Base-by-base conservation (phyloP, 768 basidiomycete genomes). In the Boletus eberwhitei region DNA sequence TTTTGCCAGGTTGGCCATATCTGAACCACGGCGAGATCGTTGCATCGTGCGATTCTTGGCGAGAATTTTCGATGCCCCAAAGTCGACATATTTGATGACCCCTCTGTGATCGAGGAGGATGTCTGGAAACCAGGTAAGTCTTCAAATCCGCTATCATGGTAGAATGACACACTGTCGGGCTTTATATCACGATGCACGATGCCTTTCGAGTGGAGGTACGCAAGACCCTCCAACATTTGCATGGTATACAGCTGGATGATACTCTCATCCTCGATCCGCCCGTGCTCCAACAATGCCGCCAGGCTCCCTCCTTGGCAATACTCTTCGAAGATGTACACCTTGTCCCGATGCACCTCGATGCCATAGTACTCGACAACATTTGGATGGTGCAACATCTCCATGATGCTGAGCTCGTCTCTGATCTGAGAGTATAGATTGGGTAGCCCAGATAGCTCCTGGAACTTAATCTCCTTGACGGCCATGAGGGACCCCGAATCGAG, bases 341-440 rank as follows among this genome's bases (percentile, higher is more conserved):
- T 94, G 75, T 98, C 96, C 14, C 96, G 88, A 69, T 98, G 96
- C 2, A 98, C 96, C 73, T 99, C 97, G 61, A 99, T 95, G 31
- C 97, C 97, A 65, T 97, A 97, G 71, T 98, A 99, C 72, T 98
- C 94, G 48, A 98, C 97, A 39, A 98, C 90, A 65, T 98, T 98
- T 22, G 92, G 92, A 72, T 99, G 97, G 58, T 92, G 90, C 24
- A 98, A 79, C 84, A 98, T 88, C 71, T 95, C 93, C 97, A 99
- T 99, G 52, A 99, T 93, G 61, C 84, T 87, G 52, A 97, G 84
- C 73, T 99, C 97, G 68, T 98, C 94, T 69, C 85, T 88, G 72
- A 98, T 97, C 67, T 95, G 91, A 49, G 90, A 81, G 74, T 93
- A 92, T 26, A 98, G 79, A 58, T 84, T 91, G 4, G 95, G 90